Conservation (phyloP, 768 basidiomycete genomes). For the Phaeotremella fagi region DNA sequence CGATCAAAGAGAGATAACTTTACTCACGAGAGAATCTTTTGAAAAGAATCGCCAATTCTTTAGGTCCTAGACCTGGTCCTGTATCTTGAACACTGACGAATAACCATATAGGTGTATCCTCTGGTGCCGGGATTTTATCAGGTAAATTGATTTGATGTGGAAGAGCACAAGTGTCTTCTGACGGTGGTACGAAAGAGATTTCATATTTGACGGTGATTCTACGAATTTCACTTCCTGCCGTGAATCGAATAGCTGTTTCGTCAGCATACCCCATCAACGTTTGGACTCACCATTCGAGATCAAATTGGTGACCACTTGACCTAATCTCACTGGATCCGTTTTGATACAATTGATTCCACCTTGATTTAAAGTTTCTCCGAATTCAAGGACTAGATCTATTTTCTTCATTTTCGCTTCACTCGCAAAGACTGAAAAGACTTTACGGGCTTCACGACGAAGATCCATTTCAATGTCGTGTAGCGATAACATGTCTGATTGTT, state of each 20-base stretch:
- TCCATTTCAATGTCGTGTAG: constrained; percentile 44
- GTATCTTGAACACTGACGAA: constrained; percentile 43
- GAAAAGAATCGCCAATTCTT: constrained; percentile 42
- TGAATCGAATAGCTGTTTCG: constrained; percentile 1
- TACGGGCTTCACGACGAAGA: constrained; percentile 37
- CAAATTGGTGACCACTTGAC: constrained; percentile 47
- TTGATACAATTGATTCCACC: constrained; percentile 20
- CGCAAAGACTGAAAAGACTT: constrained; percentile 45
- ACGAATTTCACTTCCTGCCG: constrained; percentile 6
- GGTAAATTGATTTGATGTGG: constrained; percentile 25
- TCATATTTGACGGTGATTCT: constrained; percentile 42
- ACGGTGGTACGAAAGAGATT: constrained; percentile 40
- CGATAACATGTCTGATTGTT: constrained; percentile 36
- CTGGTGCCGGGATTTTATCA: constrained; percentile 12
- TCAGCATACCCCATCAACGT: not conserved
- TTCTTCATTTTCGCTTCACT: constrained; percentile 43
- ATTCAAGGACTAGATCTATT: constrained; percentile 42
- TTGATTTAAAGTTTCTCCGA: constrained; percentile 41
- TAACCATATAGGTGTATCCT: constrained; percentile 32
- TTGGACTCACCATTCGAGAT: constrained; percentile 36
- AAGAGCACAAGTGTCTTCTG: constrained; percentile 35
- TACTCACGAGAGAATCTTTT: constrained; percentile 33
- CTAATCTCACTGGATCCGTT: constrained; percentile 40
- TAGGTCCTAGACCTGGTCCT: constrained; percentile 41
- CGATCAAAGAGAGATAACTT: not conserved